Evolutionary conservation across 1,139 yeast genomes (phyloP).

Genomic region (Williopsis jadinii): DNA sequence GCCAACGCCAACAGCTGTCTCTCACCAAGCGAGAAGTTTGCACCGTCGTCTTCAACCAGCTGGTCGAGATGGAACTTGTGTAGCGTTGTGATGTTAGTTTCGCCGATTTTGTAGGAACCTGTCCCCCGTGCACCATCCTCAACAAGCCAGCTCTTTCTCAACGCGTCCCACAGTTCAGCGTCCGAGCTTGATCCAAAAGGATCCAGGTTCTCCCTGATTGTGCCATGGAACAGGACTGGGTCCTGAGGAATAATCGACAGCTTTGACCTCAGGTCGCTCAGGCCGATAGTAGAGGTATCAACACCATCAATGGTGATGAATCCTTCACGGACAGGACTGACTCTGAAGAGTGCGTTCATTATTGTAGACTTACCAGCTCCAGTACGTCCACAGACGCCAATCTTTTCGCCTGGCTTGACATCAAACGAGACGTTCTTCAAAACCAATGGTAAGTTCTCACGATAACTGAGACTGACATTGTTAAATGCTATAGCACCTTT

Average conservation of each 20-base stretch:
- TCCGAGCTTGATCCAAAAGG: slow-evolving; percentile 53
- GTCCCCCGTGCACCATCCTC: slow-evolving; percentile 23
- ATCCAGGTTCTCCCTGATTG: slow-evolving; percentile 59
- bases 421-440: slow-evolving; percentile 38
- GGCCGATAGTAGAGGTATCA: slow-evolving; percentile 50
- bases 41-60: slow-evolving; percentile 54
- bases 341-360: slow-evolving; percentile 57
- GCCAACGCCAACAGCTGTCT: slow-evolving; percentile 61
- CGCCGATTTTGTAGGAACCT: slow-evolving; percentile 9
- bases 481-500: slow-evolving; percentile 46
- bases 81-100: slow-evolving; percentile 16
- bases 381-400: slow-evolving; percentile 75
- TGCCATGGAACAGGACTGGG: slow-evolving; percentile 64
- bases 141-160: slow-evolving; percentile 50
- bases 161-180: slow-evolving; percentile 44
- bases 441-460: slow-evolving; percentile 62
- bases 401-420: slow-evolving; percentile 49
- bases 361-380: slow-evolving; percentile 77
- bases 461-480: slow-evolving; percentile 53
- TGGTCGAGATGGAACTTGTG: slow-evolving; percentile 55
- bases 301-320: slow-evolving; percentile 49
- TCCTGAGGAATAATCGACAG: slow-evolving; percentile 76
- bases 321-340: slow-evolving; percentile 51
- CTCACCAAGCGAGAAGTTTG: slow-evolving; percentile 61
- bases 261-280: slow-evolving; percentile 50